Conservation (phyloP, 805 yeast species). For the Candida manassasensis region DNA sequence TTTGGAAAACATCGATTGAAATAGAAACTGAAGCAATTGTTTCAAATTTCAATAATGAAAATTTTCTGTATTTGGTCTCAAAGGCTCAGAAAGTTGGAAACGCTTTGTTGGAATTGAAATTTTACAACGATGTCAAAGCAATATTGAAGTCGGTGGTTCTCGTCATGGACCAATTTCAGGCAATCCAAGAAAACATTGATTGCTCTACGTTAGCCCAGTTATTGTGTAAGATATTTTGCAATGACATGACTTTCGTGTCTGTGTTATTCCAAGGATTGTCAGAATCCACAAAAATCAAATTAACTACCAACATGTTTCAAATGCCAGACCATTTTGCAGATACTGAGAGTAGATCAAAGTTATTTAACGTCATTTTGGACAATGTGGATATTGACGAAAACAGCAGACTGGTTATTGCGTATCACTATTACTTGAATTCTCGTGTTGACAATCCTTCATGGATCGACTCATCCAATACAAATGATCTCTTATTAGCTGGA, state of each 20-base stretch:
- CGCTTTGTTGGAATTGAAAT: slow-evolving; percentile 16
- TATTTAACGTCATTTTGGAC: slow-evolving; percentile 16
- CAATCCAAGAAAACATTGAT: neutral
- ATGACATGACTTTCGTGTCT: neutral
- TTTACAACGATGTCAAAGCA: neutral
- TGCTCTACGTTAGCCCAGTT: slow-evolving; percentile 1
- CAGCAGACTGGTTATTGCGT: slow-evolving; percentile 10
- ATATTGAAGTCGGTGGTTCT: neutral
- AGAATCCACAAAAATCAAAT: neutral
- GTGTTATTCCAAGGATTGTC: slow-evolving; percentile 1
- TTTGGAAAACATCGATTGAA: slow-evolving; percentile 20
- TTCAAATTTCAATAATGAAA: slow-evolving; percentile 2
- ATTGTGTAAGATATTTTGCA: neutral
- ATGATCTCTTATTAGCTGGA: slow-evolving; percentile 16
- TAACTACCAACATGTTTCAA: slow-evolving; percentile 15
- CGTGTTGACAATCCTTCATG: slow-evolving; percentile 12
- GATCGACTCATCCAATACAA: slow-evolving; percentile 4
- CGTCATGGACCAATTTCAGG: neutral
- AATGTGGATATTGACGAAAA: slow-evolving; percentile 10
- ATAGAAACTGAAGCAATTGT: slow-evolving; percentile 24
- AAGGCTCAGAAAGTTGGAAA: slow-evolving; percentile 35
- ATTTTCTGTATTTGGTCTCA: slow-evolving; percentile 1
- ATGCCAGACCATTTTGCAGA: slow-evolving; percentile 17
- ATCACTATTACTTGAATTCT: slow-evolving; percentile 18
- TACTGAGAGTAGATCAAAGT: slow-evolving; percentile 11